Evolutionary conservation across 2,329 filamentous ascomycete species (phyloP).

Genomic region (Paracoccidioides lutzii): DNA sequence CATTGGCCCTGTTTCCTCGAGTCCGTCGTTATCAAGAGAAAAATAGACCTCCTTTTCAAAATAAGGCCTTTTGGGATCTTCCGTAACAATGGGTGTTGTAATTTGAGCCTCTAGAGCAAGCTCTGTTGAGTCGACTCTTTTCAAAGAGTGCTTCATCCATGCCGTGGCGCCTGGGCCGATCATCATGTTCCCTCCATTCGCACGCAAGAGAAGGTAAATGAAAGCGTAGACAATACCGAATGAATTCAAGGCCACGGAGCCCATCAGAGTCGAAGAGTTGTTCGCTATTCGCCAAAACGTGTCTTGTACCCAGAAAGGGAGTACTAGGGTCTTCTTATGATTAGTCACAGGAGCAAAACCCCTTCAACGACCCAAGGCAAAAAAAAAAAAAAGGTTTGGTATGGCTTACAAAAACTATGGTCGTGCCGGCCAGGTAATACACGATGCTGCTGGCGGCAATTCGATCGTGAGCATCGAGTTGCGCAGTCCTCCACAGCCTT

Average conservation of each 20-base stretch:
- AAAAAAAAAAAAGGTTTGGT: not conserved
- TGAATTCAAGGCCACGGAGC: slow-evolving; percentile 14
- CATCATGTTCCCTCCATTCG: slow-evolving; percentile 10
- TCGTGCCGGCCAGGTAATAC: slow-evolving; percentile 15
- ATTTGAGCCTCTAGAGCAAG: not conserved
- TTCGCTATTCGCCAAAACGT: slow-evolving; percentile 1
- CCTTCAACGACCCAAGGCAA: not conserved
- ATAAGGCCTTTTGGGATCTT: not conserved
- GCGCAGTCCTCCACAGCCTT: slow-evolving; percentile 12
- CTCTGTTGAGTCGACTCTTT: not conserved
- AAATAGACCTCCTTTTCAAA: not conserved
- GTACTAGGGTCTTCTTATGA: slow-evolving; percentile 9
- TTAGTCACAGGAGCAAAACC: not conserved
- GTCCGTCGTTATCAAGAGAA: not conserved
- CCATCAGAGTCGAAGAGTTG: slow-evolving; percentile 12
- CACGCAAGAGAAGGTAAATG: slow-evolving; percentile 16
- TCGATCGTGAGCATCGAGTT: slow-evolving; percentile 13
- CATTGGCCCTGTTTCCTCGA: not conserved
- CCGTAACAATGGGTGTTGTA: not conserved
- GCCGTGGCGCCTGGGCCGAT: not conserved
- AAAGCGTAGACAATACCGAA: slow-evolving; percentile 15
- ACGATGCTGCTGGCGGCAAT: slow-evolving; percentile 15
- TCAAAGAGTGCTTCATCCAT: slow-evolving; percentile 3
- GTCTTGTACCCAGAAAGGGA: slow-evolving; percentile 14
- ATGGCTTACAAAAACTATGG: slow-evolving; percentile 14